Base-by-base conservation (phyloP, 164 flowering plant species). In the Litsea cubeba region DNA sequence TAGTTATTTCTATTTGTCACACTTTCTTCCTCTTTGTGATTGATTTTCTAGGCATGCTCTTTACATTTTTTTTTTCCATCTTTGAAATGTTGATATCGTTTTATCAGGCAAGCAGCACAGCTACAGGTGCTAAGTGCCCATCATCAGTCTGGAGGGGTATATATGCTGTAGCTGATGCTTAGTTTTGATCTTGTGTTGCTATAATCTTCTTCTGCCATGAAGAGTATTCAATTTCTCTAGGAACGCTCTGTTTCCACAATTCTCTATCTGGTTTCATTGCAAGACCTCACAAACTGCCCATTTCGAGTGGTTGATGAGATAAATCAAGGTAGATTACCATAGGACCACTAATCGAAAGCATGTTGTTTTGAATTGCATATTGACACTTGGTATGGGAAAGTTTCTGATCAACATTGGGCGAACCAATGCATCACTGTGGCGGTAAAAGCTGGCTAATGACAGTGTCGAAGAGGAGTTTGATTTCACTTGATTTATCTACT, bases 301-400 rank as follows among this genome's bases (percentile, higher is more conserved):
- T 95, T 95, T 73, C 87, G 97, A 67, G 98, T 95, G 40, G 98
- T 95, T 76, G 99, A 95, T 85, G 99, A 95, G 83, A 95, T 95
- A 68, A 96, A 96, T 78, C 99, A 96, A 90, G 99, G 99, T 93
- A 5, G 69, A 81, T 75, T 62, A 51, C 17, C 14, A 40, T 46
- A 32, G 12, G 32, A 54, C 24, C 26, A 35, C 32, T 35, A 12
- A 30, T 35, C 2, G 50, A 68, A 18, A 22, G 18, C 54, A 30
- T 23, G 20, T 3, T 51, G 7, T 15, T 40, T 68, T 35, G 20
- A 23, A 65, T 73, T 49, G 32, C 20, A 18, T 65, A 26, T 57
- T 12, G 4, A 5, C 14, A 15, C 11, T 12, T 57, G 3, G 35
- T 30, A 30, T 4, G 35, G 35, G 35, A 24, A 62, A 11, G 40